phyloP scores from a whole-genome alignment of 805 yeast genomes.

The Suhomyces sp. region DNA sequence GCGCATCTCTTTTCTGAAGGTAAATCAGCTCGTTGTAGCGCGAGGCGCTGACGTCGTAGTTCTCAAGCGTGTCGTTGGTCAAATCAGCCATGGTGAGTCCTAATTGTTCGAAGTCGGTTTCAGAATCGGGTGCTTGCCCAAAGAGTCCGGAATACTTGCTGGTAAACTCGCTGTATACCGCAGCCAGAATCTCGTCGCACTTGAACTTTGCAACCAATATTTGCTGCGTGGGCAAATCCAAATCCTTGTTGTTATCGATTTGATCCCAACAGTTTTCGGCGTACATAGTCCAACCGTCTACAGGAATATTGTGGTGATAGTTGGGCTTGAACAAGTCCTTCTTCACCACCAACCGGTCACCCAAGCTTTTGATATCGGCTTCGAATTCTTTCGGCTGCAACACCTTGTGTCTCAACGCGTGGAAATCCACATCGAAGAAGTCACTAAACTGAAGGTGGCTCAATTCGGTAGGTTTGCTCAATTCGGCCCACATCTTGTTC shows the following conservation, averaged over 20 bases:
- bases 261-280: slow-evolving; percentile 92
- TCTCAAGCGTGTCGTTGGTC: slow-evolving; percentile 43
- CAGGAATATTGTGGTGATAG: slow-evolving; percentile 83
- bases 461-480: slow-evolving; percentile 70
- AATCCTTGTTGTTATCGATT: slow-evolving; percentile 87
- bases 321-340: slow-evolving; percentile 56
- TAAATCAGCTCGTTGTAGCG: slow-evolving; percentile 71
- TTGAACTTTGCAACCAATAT: slow-evolving; percentile 90
- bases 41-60: slow-evolving; percentile 71
- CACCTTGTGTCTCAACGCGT: slow-evolving; percentile 79
- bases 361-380: slow-evolving; percentile 57
- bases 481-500: slow-evolving; percentile 69
- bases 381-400: slow-evolving; percentile 72
- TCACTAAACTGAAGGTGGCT: slow-evolving; percentile 57
- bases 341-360: slow-evolving; percentile 52
- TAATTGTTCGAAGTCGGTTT: slow-evolving; percentile 44
- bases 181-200: slow-evolving; percentile 79
- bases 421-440: slow-evolving; percentile 82
- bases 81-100: slow-evolving; percentile 44
- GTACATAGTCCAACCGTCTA: slow-evolving; percentile 95
- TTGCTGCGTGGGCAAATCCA: slow-evolving; percentile 96
- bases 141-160: slow-evolving; percentile 15
- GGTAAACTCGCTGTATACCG: slow-evolving; percentile 29
- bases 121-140: slow-evolving; percentile 6
- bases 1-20: slow-evolving; percentile 51